These are phyloP conservation scores for Colletotrichum tropicale DNA, from an alignment of 2,329 filamentous ascomycete species.

Conservation along the genomic window DNA sequence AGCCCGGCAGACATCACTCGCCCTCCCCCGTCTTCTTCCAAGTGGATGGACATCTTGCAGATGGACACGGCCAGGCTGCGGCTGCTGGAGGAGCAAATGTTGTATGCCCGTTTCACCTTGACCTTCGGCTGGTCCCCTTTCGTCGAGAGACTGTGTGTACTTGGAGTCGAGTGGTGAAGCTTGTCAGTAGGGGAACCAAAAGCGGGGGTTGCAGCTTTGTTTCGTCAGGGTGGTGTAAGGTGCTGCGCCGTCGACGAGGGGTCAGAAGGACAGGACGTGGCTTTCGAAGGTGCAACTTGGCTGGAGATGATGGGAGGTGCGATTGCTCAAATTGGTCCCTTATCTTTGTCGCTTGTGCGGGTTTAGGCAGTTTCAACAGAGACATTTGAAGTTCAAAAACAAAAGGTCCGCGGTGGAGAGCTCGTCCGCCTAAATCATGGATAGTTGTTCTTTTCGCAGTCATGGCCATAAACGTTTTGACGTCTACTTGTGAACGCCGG, in stretches of 20 bases:
- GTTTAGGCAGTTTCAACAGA: neutral
- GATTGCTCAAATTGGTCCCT: neutral
- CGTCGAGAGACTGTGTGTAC: conserved; percentile 41
- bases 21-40: conserved; percentile 33
- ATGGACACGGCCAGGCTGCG: conserved; percentile 44
- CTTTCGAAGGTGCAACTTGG: neutral
- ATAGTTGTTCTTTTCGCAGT: neutral
- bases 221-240: conserved; percentile 7
- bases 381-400: neutral
- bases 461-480: neutral
- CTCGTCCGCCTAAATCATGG: neutral
- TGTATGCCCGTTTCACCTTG: conserved; percentile 57
- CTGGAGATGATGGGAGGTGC: neutral
- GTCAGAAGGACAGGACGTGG: neutral
- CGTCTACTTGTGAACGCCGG: neutral
- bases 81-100: conserved; percentile 53
- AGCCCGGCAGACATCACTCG: neutral
- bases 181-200: neutral
- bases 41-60: conserved; percentile 15
- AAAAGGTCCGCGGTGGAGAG: neutral
- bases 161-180: conserved; percentile 45
- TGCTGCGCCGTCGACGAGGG: conserved; percentile 1
- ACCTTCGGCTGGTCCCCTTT: conserved; percentile 57
- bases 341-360: neutral
- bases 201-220: conserved; percentile 16